phyloP scores from a whole-genome alignment of 1,139 yeast species.

The Suhomyces terraborum region DNA sequence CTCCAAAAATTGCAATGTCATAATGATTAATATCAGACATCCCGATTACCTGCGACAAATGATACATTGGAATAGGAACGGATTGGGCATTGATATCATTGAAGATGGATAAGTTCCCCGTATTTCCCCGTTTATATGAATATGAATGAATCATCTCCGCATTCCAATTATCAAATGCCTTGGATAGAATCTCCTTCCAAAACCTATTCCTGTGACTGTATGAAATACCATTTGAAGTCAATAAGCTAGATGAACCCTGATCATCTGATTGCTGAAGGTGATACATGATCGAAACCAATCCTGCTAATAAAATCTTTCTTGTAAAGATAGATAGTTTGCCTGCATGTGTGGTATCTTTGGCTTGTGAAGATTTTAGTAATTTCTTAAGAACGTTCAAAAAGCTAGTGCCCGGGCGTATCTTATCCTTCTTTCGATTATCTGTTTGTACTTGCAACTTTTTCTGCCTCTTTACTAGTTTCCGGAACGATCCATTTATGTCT shows the following conservation, averaged over 20 bases:
- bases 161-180: conserved; percentile 27
- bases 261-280: conserved; percentile 76
- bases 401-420: conserved; percentile 31
- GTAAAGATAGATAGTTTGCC: conserved; percentile 47
- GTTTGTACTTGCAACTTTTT: conserved; percentile 29
- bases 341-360: conserved; percentile 14
- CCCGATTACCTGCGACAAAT: conserved; percentile 71
- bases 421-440: conserved; percentile 13
- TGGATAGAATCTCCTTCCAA: conserved; percentile 26
- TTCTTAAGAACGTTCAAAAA: conserved; percentile 40
- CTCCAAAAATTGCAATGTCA: conserved; percentile 77
- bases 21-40: conserved; percentile 65
- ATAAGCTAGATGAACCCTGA: conserved; percentile 52
- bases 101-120: conserved; percentile 17
- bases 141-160: conserved; percentile 19
- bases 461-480: conserved; percentile 42
- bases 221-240: conserved; percentile 28
- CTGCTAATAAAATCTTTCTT: conserved; percentile 66
- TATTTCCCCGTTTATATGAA: conserved; percentile 10
- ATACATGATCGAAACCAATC: conserved; percentile 65
- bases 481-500: conserved; percentile 44
- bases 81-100: conserved; percentile 19
- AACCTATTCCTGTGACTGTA: conserved; percentile 18
- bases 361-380: conserved; percentile 28
- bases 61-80: conserved; percentile 48